These are phyloP conservation scores for Microdochium trichocladiopsis DNA, from an alignment of 2,329 filamentous ascomycete genomes.

Conservation along the genomic window DNA sequence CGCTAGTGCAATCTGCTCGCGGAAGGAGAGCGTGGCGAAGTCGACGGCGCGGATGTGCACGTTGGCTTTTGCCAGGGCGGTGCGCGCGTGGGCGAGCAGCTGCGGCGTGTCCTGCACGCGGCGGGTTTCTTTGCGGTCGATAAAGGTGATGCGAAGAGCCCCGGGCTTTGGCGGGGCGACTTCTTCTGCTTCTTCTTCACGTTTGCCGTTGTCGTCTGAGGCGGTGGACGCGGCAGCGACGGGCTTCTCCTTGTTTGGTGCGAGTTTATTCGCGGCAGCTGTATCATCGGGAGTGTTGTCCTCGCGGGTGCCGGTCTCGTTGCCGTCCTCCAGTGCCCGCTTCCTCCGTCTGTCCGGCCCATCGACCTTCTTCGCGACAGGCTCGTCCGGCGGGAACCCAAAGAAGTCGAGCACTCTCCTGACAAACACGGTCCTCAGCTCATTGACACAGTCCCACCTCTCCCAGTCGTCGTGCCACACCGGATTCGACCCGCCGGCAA, in stretches of 20 bases:
- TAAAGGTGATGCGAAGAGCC: background rate
- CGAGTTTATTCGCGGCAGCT: background rate
- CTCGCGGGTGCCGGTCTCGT: background rate
- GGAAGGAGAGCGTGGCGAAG: slow-evolving; percentile 27
- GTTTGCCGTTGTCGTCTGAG: background rate
- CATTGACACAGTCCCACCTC: slow-evolving; percentile 8
- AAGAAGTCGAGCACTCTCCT: background rate
- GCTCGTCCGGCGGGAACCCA: slow-evolving; percentile 1
- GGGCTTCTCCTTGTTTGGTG: slow-evolving; percentile 1
- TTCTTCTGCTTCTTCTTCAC: background rate
- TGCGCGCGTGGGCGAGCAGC: slow-evolving; percentile 13
- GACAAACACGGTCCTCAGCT: background rate
- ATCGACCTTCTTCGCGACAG: slow-evolving; percentile 1
- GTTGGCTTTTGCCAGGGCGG: slow-evolving; percentile 13
- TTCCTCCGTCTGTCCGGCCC: background rate
- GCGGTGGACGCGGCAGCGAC: slow-evolving; percentile 4
- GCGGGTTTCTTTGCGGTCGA: slow-evolving; percentile 1
- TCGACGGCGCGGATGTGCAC: slow-evolving; percentile 22
- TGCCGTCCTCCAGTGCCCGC: background rate
- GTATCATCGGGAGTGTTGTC: background rate
- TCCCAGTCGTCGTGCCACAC: slow-evolving; percentile 21
- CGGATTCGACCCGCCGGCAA: slow-evolving; percentile 18
- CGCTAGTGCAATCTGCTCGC: slow-evolving; percentile 24
- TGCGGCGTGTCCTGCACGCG: slow-evolving; percentile 16
- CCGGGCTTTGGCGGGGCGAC: background rate